Base-by-base conservation (phyloP, 495 filamentous ascomycete genomes). In the Terfezia claveryi region DNA sequence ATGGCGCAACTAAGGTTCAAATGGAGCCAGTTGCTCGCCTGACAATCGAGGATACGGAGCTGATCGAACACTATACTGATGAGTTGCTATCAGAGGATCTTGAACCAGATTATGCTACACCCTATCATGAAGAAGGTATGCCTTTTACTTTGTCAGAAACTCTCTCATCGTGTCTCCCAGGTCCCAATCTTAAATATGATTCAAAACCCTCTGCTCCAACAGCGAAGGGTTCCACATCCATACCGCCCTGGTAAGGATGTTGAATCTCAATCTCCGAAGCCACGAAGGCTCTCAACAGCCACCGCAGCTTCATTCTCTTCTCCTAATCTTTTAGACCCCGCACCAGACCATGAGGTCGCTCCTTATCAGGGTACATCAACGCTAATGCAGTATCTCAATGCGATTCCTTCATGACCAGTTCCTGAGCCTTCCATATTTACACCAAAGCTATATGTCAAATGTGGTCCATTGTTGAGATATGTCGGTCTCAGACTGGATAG, bases 401-500 rank as follows among this genome's bases (percentile, higher is more conserved):
- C 63, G 49, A 65, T 66, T 46, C 44, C 54, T 17, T 16, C 38
- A 54, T 61, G 60, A 58, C 55, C 59, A 57, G 54, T 61, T 57
- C 63, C 62, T 75, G 73, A 68, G 50, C 73, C 74, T 41, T 84
- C 85, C 32, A 73, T 72, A 56, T 98, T 94, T 69, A 80, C 81
- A 54, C 91, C 91, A 11, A 74, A 76, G 11, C 69, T 98, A 7
- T 87, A 85, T 65, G 72, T 98, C 50, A 85, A 85, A 67, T 89
- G 87, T 64, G 91, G 91, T 5, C 91, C 91, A 14, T 71, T 96
- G 49, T 70, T 98, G 54, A 76, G 92, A 37, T 98, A 88, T 67
- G 83, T 80, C 50, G 91, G 92, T n/a, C 73, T 94, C 38, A 73
- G 79, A 49, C 66, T 69, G 51, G 78, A 83, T 66, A 11, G 50